These are phyloP conservation scores for Colletotrichum musae DNA, from an alignment of 2,329 filamentous ascomycete genomes.

Conservation along the genomic window DNA sequence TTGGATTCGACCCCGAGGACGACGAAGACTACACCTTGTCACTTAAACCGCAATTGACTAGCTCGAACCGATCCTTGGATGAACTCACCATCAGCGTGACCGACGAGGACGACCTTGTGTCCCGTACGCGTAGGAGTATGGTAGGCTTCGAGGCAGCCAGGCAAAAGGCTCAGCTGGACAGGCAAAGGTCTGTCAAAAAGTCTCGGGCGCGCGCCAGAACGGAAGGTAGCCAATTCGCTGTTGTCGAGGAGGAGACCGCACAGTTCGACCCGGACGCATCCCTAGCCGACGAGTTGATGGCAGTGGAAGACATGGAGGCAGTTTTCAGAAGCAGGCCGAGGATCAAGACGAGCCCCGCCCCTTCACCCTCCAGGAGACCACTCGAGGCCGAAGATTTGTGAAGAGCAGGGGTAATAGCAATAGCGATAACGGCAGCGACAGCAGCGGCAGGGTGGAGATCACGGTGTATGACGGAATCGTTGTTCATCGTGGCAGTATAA, in stretches of 20 bases:
- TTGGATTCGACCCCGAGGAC: constrained; percentile 44
- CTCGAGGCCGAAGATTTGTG: constrained; percentile 24
- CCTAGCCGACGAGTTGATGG: constrained; percentile 79
- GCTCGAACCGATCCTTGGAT: constrained; percentile 12
- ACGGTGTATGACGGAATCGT: not conserved
- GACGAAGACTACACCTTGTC: constrained; percentile 49
- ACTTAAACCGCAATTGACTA: constrained; percentile 30
- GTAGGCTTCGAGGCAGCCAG: constrained; percentile 72
- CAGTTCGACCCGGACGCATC: constrained; percentile 52
- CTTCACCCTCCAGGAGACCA: constrained; percentile 58
- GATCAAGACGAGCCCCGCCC: constrained; percentile 81
- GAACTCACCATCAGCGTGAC: constrained; percentile 46
- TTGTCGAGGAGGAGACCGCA: constrained; percentile 58
- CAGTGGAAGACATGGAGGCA: constrained; percentile 81
- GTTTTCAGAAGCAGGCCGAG: constrained; percentile 89
- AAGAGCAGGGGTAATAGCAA: not conserved
- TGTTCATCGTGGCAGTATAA: not conserved
- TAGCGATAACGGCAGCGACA: no score
- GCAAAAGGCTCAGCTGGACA: constrained; percentile 72
- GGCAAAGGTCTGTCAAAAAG: constrained; percentile 65
- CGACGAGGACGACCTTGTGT: constrained; percentile 65
- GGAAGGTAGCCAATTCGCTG: constrained; percentile 63
- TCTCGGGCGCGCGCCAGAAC: constrained; percentile 52
- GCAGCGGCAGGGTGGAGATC: no score
- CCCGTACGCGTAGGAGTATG: constrained; percentile 74